A percentile compares a stretch with the other conserved stretches of the same genome.
phyloP scores from a whole-genome alignment of 2,329 filamentous ascomycete species.

The Cladosporium sp. region DNA sequence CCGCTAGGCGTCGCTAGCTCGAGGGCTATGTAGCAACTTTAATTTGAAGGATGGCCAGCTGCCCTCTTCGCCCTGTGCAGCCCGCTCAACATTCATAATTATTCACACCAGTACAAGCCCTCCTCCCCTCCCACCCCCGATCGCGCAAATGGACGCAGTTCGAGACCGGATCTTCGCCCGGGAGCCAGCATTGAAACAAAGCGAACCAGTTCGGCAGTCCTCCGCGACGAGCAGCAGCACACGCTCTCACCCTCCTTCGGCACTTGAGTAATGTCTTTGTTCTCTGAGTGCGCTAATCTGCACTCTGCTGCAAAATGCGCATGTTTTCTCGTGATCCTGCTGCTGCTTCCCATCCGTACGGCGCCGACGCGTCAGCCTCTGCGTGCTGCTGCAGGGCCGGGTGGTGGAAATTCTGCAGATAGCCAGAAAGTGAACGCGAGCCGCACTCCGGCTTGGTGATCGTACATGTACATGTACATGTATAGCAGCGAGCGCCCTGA shows the following conservation, averaged over 20 bases:
- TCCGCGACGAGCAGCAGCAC: neutral
- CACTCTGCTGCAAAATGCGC: neutral
- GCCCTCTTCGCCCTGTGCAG: neutral
- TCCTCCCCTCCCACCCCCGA: neutral
- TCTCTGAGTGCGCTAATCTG: neutral
- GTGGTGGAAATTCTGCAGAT: neutral
- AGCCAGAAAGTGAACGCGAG: neutral
- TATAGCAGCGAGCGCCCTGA: neutral
- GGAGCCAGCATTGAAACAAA: neutral
- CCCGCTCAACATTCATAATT: neutral
- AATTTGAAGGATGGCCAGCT: conserved; percentile 8
- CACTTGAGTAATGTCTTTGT: neutral
- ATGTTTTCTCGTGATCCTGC: neutral
- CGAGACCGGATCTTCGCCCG: conserved; percentile 6
- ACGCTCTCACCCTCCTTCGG: neutral
- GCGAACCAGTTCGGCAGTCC: neutral
- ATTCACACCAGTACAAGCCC: neutral
- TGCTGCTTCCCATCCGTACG: neutral
- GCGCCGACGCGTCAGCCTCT: conserved; percentile 4
- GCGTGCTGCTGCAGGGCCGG: neutral
- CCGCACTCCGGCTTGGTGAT: conserved; percentile 6
- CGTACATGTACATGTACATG: neutral
- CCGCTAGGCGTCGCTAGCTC: neutral
- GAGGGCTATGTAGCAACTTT: conserved; percentile 8
- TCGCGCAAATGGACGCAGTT: neutral